phyloP scores from a whole-genome alignment of 1,284 basidiomycete genomes.

The Pulveroboletus ridleyi region DNA sequence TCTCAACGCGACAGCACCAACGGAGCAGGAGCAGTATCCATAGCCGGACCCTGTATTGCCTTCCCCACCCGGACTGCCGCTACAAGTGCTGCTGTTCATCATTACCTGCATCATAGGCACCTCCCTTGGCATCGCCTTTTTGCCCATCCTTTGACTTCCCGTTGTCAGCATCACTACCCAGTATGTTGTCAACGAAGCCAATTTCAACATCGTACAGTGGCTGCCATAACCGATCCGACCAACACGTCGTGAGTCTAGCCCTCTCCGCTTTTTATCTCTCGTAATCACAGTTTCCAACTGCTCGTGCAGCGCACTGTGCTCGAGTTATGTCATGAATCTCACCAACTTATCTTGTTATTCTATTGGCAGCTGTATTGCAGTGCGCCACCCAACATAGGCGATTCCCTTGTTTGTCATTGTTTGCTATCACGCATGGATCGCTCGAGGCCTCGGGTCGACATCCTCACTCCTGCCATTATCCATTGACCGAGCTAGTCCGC shows the following conservation, averaged over 20 bases:
- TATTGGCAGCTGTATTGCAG: too few relatives aligned
- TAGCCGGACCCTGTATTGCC: constrained; percentile 37
- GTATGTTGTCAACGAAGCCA: constrained; percentile 60
- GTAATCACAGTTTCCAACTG: constrained; percentile 50
- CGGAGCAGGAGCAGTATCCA: constrained; percentile 34
- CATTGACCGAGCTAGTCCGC: too few relatives aligned
- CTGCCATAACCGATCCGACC: constrained; percentile 53
- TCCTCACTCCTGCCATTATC: too few relatives aligned
- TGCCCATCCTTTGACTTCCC: constrained; percentile 71
- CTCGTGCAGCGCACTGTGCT: constrained; percentile 51
- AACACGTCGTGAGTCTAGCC: constrained; percentile 56
- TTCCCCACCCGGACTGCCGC: constrained; percentile 29
- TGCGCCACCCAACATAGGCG: too few relatives aligned
- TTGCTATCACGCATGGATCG: too few relatives aligned
- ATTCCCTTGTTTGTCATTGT: too few relatives aligned
- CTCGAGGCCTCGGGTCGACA: too few relatives aligned
- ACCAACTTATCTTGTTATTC: too few relatives aligned
- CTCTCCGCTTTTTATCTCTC: constrained; percentile 7
- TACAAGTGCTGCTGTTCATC: constrained; percentile 54
- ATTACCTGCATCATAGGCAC: constrained; percentile 43
- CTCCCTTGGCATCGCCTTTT: constrained; percentile 59
- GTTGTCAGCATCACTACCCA: constrained; percentile 70
- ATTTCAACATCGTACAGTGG: constrained; percentile 56
- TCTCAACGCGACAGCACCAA: constrained; percentile 24
- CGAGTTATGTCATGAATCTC: too few relatives aligned